Conservation (phyloP, 2,329 filamentous ascomycete genomes). For the Torrubiellomyces zombiae region DNA sequence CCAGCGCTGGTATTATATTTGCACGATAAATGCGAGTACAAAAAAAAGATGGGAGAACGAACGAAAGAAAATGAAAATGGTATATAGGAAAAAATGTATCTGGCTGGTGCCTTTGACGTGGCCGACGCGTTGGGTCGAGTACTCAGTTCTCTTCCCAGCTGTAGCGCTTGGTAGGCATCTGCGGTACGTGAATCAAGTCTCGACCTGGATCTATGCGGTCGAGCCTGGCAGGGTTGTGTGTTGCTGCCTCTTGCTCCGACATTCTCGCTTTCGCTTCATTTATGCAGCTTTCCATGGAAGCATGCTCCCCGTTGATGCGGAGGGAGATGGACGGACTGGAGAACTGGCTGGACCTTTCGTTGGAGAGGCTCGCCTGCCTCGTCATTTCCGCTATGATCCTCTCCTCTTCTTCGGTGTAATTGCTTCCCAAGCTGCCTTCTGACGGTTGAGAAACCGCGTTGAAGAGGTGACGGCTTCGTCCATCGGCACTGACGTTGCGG, state of each 20-base stretch:
- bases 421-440: constrained; percentile 32
- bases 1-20: constrained; percentile 6
- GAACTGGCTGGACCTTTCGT: constrained; percentile 1
- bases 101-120: not conserved
- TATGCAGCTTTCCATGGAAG: not conserved
- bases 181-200: constrained; percentile 34
- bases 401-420: constrained; percentile 39
- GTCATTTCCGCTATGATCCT: constrained; percentile 13
- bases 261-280: not conserved
- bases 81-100: constrained; percentile 1
- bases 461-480: constrained; percentile 2
- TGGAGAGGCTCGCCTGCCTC: constrained; percentile 8
- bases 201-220: constrained; percentile 24
- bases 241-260: not conserved
- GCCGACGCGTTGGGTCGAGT: constrained; percentile 1
- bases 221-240: not conserved
- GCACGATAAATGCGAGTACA: constrained; percentile 2
- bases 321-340: no score
- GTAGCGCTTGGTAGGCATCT: constrained; percentile 30
- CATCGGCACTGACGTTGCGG: constrained; percentile 4
- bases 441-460: constrained; percentile 6
- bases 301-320: not conserved
- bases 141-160: constrained; percentile 29
- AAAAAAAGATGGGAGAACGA: constrained; percentile 2
- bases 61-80: constrained; percentile 2